phyloP scores from a whole-genome alignment of 2,329 filamentous ascomycete species.

The Calonectria naviculata region DNA sequence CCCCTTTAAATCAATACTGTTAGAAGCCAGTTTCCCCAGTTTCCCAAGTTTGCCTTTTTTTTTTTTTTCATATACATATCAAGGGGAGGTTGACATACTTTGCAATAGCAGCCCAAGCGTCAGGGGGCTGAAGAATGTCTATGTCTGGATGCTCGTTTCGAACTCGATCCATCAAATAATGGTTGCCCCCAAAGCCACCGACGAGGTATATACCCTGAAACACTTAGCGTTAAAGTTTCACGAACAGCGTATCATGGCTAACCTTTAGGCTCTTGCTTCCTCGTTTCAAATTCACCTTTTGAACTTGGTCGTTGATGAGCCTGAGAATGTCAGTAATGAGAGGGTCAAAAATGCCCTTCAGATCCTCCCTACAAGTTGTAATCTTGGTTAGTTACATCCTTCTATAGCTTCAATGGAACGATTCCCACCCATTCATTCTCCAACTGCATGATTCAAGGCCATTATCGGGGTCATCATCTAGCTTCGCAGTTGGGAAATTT shows the following conservation, averaged over 20 bases:
- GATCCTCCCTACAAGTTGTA: background rate
- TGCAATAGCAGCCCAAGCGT: slow-evolving; percentile 39
- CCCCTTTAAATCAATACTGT: slow-evolving; percentile 12
- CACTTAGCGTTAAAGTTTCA: background rate
- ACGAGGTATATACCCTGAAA: slow-evolving; percentile 47
- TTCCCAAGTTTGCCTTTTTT: no score
- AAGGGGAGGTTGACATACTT: slow-evolving; percentile 30
- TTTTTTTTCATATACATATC: no score
- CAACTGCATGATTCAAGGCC: slow-evolving; percentile 26
- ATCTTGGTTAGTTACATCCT: background rate
- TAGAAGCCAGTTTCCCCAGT: background rate
- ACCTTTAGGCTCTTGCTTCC: slow-evolving; percentile 19
- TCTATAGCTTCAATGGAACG: background rate
- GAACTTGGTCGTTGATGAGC: slow-evolving; percentile 31
- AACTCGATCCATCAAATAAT: slow-evolving; percentile 47
- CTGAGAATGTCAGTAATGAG: slow-evolving; percentile 32
- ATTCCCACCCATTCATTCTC: slow-evolving; percentile 30
- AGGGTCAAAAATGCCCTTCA: slow-evolving; percentile 30
- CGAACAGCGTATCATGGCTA: background rate
- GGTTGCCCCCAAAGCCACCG: slow-evolving; percentile 50
- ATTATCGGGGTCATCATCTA: slow-evolving; percentile 26
- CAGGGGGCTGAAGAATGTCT: slow-evolving; percentile 45
- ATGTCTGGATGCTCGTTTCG: slow-evolving; percentile 35
- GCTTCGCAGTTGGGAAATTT: slow-evolving; percentile 31
- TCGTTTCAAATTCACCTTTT: slow-evolving; percentile 14